A percentile compares a stretch with the other conserved stretches of the same genome.
These are phyloP conservation scores for Fusarium multiceps DNA, from an alignment of 2,329 filamentous ascomycete species.

Conservation along the genomic window DNA sequence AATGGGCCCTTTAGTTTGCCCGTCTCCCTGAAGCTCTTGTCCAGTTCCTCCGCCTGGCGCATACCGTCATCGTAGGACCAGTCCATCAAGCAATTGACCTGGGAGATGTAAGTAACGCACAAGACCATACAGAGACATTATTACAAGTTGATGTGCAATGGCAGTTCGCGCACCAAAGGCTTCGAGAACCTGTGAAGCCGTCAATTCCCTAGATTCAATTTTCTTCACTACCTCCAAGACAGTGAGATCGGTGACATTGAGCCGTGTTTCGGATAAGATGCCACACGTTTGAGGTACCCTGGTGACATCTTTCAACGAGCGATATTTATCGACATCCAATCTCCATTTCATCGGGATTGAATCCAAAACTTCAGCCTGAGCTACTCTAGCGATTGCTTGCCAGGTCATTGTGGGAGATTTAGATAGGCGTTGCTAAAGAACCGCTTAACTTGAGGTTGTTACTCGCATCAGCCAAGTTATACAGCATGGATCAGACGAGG, in stretches of 20 bases:
- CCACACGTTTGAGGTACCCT: constrained; percentile 6
- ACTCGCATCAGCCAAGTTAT: neutral
- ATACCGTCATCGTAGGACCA: constrained; percentile 29
- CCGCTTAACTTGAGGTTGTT: neutral
- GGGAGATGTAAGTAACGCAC: neutral
- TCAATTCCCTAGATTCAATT: neutral
- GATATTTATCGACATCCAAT: neutral
- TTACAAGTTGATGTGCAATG: constrained; percentile 26
- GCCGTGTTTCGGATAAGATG: constrained; percentile 1
- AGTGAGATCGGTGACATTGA: constrained; percentile 16
- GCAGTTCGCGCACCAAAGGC: constrained; percentile 17
- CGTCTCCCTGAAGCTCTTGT: neutral
- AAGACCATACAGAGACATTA: neutral
- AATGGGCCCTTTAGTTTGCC: constrained; percentile 55
- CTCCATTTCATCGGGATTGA: neutral
- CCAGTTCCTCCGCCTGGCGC: constrained; percentile 8
- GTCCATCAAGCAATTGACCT: constrained; percentile 27
- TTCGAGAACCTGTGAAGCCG: constrained; percentile 6
- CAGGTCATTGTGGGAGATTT: neutral
- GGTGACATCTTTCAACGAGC: neutral
- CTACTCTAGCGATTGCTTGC: constrained; percentile 5
- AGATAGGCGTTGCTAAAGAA: neutral
- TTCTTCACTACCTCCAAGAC: neutral
- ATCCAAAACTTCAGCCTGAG: neutral
- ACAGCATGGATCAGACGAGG: neutral